These are phyloP conservation scores for Silene vulgaris DNA, from an alignment of 179 eudicot species.

Conservation along the genomic window DNA sequence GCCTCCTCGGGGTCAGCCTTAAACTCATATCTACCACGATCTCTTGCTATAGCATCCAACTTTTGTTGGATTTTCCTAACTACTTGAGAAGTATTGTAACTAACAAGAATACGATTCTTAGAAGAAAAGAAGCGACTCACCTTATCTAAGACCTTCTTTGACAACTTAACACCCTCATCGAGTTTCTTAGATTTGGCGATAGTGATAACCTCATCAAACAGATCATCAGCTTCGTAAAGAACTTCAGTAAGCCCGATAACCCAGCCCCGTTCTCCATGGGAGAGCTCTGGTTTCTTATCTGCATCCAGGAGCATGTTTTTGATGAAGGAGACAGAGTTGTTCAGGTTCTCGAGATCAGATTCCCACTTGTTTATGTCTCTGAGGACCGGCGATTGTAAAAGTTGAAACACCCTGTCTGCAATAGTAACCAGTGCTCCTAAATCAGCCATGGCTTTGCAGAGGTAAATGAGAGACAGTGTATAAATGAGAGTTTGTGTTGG, in stretches of 20 bases:
- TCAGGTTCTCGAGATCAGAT: not conserved
- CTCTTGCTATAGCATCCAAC: slow-evolving; percentile 12
- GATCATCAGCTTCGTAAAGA: slow-evolving; percentile 12
- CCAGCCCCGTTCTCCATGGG: not conserved
- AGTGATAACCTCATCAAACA: slow-evolving; percentile 13
- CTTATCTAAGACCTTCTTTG: slow-evolving; percentile 3
- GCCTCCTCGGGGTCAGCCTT: not conserved
- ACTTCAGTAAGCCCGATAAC: not conserved
- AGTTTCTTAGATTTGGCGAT: not conserved
- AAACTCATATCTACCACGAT: slow-evolving; percentile 7
- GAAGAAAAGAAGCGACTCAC: slow-evolving; percentile 13
- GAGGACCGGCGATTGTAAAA: not conserved
- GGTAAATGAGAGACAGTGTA: too few relatives aligned
- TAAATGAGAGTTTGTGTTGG: too few relatives aligned
- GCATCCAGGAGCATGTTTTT: slow-evolving; percentile 10
- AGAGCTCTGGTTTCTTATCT: not conserved
- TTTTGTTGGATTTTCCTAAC: not conserved
- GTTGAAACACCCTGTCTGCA: not conserved
- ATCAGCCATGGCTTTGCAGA: not conserved
- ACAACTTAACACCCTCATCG: not conserved
- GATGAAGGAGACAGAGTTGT: not conserved
- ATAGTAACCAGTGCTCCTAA: not conserved
- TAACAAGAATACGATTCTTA: not conserved
- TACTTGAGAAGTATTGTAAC: slow-evolving; percentile 9
- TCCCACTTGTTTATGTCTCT: not conserved